These are phyloP conservation scores for Vitis vinifera DNA, from an alignment of 164 flowering plant species.

Conservation along the genomic window DNA sequence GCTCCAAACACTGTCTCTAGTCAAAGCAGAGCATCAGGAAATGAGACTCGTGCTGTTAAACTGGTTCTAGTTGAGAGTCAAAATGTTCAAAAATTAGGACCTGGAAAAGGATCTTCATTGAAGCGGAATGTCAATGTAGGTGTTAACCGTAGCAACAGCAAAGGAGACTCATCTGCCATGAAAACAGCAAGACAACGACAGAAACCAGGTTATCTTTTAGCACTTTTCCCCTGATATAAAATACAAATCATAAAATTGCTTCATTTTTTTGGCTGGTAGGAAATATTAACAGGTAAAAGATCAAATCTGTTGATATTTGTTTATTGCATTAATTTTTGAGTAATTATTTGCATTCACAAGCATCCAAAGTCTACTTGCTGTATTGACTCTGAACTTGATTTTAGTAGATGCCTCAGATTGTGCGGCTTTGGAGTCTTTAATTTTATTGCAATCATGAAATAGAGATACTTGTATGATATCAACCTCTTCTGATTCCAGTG, in stretches of 20 bases:
- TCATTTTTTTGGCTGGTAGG: not conserved
- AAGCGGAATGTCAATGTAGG: conserved; percentile 56
- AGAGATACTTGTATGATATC: too few species aligned
- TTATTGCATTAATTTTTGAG: not conserved
- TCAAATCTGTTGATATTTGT: not conserved
- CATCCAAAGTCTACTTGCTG: too few species aligned
- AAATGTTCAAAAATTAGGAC: conserved; percentile 58
- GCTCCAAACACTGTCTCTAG: conserved; percentile 35
- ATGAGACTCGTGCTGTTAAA: conserved; percentile 56
- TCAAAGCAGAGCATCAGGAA: conserved; percentile 50
- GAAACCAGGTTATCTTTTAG: conserved; percentile 46
- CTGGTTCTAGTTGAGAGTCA: conserved; percentile 65
- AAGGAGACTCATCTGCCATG: conserved; percentile 44
- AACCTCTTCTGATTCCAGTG: too few species aligned
- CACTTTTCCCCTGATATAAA: not conserved
- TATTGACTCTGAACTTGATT: too few species aligned
- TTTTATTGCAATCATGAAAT: too few species aligned
- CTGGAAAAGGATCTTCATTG: conserved; percentile 58
- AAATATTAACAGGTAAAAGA: not conserved
- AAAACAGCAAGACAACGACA: conserved; percentile 64
- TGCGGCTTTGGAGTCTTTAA: too few species aligned
- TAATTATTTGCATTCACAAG: too few species aligned
- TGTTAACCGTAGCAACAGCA: conserved; percentile 41
- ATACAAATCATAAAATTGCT: not conserved
- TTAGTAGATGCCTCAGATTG: too few species aligned